Conservation (phyloP, 2,329 filamentous ascomycete genomes). For the Fusarium siculi region DNA sequence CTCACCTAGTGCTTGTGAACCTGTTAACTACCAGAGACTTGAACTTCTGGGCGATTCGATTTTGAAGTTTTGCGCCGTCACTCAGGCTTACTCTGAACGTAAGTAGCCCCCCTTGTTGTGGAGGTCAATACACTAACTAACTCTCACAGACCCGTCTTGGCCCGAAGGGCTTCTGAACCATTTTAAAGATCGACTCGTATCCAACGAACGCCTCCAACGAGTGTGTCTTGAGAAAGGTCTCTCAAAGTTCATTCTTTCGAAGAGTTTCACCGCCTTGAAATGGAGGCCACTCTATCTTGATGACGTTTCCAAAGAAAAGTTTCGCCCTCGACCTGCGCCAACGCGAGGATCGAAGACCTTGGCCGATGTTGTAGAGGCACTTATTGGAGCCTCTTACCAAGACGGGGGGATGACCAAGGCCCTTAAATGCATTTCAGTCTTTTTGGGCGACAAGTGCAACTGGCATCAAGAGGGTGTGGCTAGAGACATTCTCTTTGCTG, state of each 20-base stretch:
- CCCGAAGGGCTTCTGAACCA: conserved; percentile 81
- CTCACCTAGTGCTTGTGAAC: conserved; percentile 68
- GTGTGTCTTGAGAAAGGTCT: conserved; percentile 73
- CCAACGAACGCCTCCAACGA: conserved; percentile 77
- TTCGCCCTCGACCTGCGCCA: not conserved
- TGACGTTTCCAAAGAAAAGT: conserved; percentile 43
- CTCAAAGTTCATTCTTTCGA: conserved; percentile 77
- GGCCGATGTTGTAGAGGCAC: conserved; percentile 86
- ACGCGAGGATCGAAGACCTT: conserved; percentile 79
- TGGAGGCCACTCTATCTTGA: conserved; percentile 76
- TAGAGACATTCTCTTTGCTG: conserved; percentile 56
- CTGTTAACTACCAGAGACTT: conserved; percentile 80
- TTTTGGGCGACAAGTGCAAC: conserved; percentile 66
- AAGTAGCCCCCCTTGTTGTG: conserved; percentile 39
- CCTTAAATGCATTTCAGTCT: conserved; percentile 70
- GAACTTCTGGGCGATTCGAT: conserved; percentile 90
- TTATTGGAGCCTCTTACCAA: conserved; percentile 80
- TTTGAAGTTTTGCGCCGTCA: conserved; percentile 77
- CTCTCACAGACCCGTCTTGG: conserved; percentile 67
- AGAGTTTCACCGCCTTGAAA: conserved; percentile 72
- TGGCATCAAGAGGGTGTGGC: conserved; percentile 62
- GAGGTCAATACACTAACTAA: not conserved
- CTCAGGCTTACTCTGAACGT: conserved; percentile 70
- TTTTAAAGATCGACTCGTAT: conserved; percentile 75
- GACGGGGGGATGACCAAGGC: conserved; percentile 75